phyloP scores from a whole-genome alignment of 805 yeast species.

The Metschnikowia sp. region DNA sequence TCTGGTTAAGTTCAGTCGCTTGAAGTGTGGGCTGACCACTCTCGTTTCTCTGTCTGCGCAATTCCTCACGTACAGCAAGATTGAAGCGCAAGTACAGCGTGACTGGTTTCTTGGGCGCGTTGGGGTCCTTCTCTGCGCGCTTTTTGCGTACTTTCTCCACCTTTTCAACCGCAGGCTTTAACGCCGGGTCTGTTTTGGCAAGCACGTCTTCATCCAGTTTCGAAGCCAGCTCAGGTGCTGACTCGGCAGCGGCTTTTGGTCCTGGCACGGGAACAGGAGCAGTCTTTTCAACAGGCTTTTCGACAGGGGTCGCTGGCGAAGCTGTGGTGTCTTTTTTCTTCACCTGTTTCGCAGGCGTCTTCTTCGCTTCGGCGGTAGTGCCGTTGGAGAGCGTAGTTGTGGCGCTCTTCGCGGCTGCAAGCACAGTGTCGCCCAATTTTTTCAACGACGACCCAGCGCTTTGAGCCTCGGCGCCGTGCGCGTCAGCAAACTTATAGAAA shows the following conservation, averaged over 20 bases:
- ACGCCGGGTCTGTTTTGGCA: slow-evolving; percentile 8
- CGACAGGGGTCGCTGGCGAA: background rate
- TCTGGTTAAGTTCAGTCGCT: slow-evolving; percentile 75
- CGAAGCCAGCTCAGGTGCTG: background rate
- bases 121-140: slow-evolving; percentile 66
- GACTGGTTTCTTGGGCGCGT: slow-evolving; percentile 93
- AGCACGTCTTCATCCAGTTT: background rate
- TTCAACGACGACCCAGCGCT: slow-evolving; percentile 34
- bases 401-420: slow-evolving; percentile 38
- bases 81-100: slow-evolving; percentile 81
- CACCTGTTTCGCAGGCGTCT: slow-evolving; percentile 9
- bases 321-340: slow-evolving; percentile 16
- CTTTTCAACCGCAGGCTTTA: slow-evolving; percentile 4
- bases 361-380: slow-evolving; percentile 9
- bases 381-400: slow-evolving; percentile 27
- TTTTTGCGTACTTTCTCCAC: slow-evolving; percentile 41
- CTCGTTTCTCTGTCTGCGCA: slow-evolving; percentile 63
- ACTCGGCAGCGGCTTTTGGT: background rate
- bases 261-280: slow-evolving; percentile 4
- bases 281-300: slow-evolving; percentile 5
- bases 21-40: slow-evolving; percentile 59
- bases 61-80: slow-evolving; percentile 64
- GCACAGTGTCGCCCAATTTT: slow-evolving; percentile 23
- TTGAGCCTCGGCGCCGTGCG: slow-evolving; percentile 34
- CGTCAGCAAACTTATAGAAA: slow-evolving; percentile 61